Conservation (phyloP, 495 filamentous ascomycete species). For the Tetracladium setigerum region DNA sequence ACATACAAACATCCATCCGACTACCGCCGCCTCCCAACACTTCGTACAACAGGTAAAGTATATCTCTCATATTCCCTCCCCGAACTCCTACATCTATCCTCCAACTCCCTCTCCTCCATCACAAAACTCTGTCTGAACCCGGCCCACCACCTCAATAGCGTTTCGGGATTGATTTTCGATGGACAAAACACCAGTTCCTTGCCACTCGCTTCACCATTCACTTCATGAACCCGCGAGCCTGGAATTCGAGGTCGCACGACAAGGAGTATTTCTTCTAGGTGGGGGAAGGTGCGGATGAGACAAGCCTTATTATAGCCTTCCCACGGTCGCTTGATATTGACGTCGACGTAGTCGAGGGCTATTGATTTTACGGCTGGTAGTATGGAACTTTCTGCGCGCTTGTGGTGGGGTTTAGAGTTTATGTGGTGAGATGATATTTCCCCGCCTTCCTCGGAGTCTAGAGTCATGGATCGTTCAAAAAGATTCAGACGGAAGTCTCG, state of each 20-base stretch:
- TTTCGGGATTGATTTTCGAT: slow-evolving; percentile 9
- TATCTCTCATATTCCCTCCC: slow-evolving; percentile 13
- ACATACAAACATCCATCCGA: no score
- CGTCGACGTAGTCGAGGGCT: slow-evolving; percentile 40
- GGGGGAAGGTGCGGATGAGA: slow-evolving; percentile 34
- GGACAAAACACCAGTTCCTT: slow-evolving; percentile 7
- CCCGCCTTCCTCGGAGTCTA: no score
- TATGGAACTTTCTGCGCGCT: not conserved
- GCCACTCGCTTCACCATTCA: not conserved
- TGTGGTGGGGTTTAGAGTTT: no score
- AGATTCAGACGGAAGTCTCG: slow-evolving; percentile 27
- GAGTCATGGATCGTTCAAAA: no score
- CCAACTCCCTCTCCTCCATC: slow-evolving; percentile 12
- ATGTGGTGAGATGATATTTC: no score
- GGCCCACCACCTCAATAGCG: slow-evolving; percentile 14
- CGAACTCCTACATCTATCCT: slow-evolving; percentile 7
- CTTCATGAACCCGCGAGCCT: not conserved
- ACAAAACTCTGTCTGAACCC: slow-evolving; percentile 16
- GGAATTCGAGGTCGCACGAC: slow-evolving; percentile 17
- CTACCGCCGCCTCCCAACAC: not conserved
- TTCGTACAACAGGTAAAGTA: slow-evolving; percentile 8
- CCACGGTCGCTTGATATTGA: slow-evolving; percentile 40
- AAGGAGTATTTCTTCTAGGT: slow-evolving; percentile 31
- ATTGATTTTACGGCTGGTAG: slow-evolving; percentile 26
- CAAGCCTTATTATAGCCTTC: slow-evolving; percentile 44